Conservation (phyloP, 176 grass and related monocot species). For the Musa beccarii region DNA sequence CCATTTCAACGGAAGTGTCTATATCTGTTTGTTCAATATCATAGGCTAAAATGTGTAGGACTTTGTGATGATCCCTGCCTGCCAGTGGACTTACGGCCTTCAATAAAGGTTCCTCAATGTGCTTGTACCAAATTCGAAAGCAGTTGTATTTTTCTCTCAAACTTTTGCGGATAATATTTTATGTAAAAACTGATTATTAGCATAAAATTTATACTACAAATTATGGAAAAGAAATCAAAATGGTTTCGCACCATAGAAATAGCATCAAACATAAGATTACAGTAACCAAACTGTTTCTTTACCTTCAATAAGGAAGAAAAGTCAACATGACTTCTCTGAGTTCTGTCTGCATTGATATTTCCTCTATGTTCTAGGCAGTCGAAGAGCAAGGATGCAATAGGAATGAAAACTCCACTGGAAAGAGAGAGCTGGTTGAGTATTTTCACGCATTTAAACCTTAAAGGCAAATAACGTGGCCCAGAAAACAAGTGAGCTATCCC, state of each 20-base stretch:
- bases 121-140: too few relatives aligned
- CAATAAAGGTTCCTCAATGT: too few relatives aligned
- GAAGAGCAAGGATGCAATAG: conserved; percentile 65
- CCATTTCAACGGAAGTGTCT: too few relatives aligned
- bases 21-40: too few relatives aligned
- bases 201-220: neutral
- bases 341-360: conserved; percentile 30
- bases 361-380: conserved; percentile 64
- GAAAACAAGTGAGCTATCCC: conserved; percentile 63
- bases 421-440: conserved; percentile 82
- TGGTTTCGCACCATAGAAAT: neutral
- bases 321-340: conserved; percentile 31
- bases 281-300: conserved; percentile 10
- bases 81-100: too few relatives aligned
- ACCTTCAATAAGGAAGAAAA: conserved; percentile 79
- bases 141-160: too few relatives aligned
- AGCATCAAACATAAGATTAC: neutral
- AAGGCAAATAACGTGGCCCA: conserved; percentile 49
- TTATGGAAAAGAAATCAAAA: neutral
- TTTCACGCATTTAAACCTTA: conserved; percentile 66
- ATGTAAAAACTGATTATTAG: too few relatives aligned
- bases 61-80: too few relatives aligned
- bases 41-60: too few relatives aligned
- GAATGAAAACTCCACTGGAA: conserved; percentile 69
- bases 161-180: too few relatives aligned